Percentiles rank a stretch among this genome's conserved stretches.
These are phyloP conservation scores for Kewa caespitosa DNA, from an alignment of 179 eudicot species.

Conservation along the genomic window DNA sequence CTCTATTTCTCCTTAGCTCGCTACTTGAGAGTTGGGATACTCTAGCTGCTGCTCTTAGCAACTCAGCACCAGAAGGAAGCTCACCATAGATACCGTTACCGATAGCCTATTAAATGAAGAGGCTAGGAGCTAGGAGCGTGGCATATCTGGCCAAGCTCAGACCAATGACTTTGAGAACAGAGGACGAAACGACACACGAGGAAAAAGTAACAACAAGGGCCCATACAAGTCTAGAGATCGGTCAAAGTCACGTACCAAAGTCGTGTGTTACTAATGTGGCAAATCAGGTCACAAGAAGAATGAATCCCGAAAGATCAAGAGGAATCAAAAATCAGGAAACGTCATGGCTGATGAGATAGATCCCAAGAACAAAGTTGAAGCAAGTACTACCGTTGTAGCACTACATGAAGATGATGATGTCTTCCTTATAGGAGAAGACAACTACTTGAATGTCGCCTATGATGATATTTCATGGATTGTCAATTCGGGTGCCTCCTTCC, in stretches of 20 bases:
- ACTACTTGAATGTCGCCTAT: no score
- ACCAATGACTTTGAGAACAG: no score
- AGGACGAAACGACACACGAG: no score
- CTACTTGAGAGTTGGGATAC: neutral
- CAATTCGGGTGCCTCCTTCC: neutral
- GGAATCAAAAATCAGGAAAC: neutral
- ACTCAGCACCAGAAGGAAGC: neutral
- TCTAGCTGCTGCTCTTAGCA: neutral
- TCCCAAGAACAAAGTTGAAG: neutral
- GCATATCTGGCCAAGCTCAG: no score
- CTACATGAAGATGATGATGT: neutral
- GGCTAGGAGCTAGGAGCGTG: no score
- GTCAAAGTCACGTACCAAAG: neutral
- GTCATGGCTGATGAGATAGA: neutral
- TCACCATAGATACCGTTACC: neutral
- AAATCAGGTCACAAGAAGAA: neutral
- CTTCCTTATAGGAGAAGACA: neutral
- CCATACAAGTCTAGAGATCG: neutral
- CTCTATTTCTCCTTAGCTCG: neutral
- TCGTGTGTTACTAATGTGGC: neutral
- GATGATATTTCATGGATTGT: no score
- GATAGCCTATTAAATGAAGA: neutral
- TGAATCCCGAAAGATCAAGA: neutral
- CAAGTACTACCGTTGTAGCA: neutral
- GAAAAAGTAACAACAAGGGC: no score